phyloP scores from a whole-genome alignment of 192 early-diverging fungal species.

The Coemansia sp. region DNA sequence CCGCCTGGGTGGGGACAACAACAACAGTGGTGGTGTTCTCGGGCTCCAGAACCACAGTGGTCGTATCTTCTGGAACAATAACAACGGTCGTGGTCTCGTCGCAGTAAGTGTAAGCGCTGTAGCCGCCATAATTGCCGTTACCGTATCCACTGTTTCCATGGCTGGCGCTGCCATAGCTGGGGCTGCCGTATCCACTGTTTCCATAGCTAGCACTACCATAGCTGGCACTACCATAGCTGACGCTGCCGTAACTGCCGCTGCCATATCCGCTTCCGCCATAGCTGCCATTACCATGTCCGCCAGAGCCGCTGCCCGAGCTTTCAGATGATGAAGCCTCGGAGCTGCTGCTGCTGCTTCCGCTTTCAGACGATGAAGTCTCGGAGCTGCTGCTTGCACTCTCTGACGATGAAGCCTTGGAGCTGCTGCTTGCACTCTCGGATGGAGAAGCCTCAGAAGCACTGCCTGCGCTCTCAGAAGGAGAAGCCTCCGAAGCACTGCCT shows the following conservation, averaged over 20 bases:
- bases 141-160: not conserved
- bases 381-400: not conserved
- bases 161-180: not conserved
- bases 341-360: no score
- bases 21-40: slow-evolving; percentile 27
- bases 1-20: slow-evolving; percentile 15
- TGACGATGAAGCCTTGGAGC: not conserved
- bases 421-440: not conserved
- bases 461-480: no score
- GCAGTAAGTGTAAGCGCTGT: slow-evolving; percentile 13
- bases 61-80: not conserved
- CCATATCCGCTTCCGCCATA: no score
- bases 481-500: not conserved
- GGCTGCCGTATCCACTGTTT: not conserved
- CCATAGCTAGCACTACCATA: not conserved
- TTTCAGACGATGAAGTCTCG: no score
- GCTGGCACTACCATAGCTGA: not conserved
- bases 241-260: not conserved
- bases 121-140: slow-evolving; percentile 8
- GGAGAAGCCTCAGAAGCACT: no score
- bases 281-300: no score
- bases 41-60: not conserved
- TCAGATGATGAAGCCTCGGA: no score
- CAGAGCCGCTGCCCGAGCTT: no score
- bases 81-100: slow-evolving; percentile 8